Conservation (phyloP, 2,329 filamentous ascomycete genomes). For the Pezicula neosporulosa region DNA sequence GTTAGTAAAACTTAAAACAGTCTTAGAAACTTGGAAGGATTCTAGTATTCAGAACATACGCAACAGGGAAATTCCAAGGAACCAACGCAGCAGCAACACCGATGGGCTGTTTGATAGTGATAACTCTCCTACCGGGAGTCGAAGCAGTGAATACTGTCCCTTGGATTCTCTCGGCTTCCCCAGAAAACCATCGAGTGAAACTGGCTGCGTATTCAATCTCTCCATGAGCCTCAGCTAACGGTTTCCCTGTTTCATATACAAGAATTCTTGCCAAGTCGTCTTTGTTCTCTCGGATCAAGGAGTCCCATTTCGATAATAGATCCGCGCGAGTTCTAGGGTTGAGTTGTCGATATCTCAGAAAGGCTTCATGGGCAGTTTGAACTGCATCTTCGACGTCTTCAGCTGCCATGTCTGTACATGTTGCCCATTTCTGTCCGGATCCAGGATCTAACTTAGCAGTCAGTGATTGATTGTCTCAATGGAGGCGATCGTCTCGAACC, state of each 20-base stretch:
- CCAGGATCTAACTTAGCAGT: slow-evolving; percentile 33
- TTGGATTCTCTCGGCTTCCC: slow-evolving; percentile 54
- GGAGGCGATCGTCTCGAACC: slow-evolving; percentile 27
- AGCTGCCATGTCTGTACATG: slow-evolving; percentile 32
- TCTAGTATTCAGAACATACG: slow-evolving; percentile 25
- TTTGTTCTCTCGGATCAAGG: slow-evolving; percentile 53
- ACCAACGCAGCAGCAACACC: slow-evolving; percentile 63
- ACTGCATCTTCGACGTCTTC: slow-evolving; percentile 59
- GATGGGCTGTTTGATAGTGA: slow-evolving; percentile 70
- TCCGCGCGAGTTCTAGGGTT: slow-evolving; percentile 57
- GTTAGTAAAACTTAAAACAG: background rate
- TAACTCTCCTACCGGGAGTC: slow-evolving; percentile 55
- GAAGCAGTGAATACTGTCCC: slow-evolving; percentile 56
- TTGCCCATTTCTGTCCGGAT: slow-evolving; percentile 30
- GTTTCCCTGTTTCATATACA: slow-evolving; percentile 51
- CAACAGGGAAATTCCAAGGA: slow-evolving; percentile 68
- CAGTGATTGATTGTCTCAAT: background rate
- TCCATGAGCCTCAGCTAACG: slow-evolving; percentile 42
- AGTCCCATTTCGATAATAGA: slow-evolving; percentile 58
- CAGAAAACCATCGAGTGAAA: slow-evolving; percentile 48
- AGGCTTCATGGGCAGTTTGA: slow-evolving; percentile 51
- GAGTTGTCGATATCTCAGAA: slow-evolving; percentile 51
- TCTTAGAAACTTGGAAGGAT: background rate
- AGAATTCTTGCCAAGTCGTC: slow-evolving; percentile 58
- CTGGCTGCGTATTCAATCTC: slow-evolving; percentile 46